A percentile compares a stretch with the other conserved stretches of the same genome.
These are phyloP conservation scores for Pterocarpus santalinus DNA, from an alignment of 306 rosid species.

Conservation along the genomic window DNA sequence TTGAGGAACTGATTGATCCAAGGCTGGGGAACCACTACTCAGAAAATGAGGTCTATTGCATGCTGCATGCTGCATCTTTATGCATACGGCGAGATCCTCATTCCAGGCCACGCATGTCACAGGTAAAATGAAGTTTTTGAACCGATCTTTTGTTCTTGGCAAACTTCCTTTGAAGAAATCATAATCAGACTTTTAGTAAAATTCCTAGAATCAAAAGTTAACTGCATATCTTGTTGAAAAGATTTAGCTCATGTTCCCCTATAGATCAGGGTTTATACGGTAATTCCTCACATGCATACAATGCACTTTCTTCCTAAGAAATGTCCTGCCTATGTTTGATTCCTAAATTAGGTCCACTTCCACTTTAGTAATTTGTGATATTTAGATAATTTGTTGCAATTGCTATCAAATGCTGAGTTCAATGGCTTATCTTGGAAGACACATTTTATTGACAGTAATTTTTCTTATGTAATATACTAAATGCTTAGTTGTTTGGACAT, in stretches of 20 bases:
- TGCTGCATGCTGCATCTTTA: conserved; percentile 90
- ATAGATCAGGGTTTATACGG: neutral
- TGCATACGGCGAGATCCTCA: conserved; percentile 96
- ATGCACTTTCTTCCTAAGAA: no score
- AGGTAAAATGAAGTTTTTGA: conserved; percentile 59
- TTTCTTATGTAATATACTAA: no score
- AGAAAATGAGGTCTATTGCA: conserved; percentile 87
- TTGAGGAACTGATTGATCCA: conserved; percentile 91
- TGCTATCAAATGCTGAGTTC: neutral
- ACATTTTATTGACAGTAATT: no score
- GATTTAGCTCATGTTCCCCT: neutral
- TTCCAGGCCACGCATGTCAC: conserved; percentile 95
- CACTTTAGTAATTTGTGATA: neutral
- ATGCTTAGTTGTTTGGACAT: neutral
- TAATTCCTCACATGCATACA: no score
- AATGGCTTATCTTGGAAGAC: no score
- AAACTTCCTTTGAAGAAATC: conserved; percentile 7
- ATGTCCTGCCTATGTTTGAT: neutral
- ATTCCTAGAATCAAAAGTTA: conserved; percentile 1
- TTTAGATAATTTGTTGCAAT: conserved; percentile 10
- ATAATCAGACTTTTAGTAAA: neutral
- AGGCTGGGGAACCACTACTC: conserved; percentile 72
- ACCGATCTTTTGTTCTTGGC: neutral
- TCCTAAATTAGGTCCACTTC: conserved; percentile 4
- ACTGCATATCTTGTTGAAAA: neutral